Evolutionary conservation across 2,329 filamentous ascomycete species (phyloP).

Genomic region (Pleurostoma richardsiae): DNA sequence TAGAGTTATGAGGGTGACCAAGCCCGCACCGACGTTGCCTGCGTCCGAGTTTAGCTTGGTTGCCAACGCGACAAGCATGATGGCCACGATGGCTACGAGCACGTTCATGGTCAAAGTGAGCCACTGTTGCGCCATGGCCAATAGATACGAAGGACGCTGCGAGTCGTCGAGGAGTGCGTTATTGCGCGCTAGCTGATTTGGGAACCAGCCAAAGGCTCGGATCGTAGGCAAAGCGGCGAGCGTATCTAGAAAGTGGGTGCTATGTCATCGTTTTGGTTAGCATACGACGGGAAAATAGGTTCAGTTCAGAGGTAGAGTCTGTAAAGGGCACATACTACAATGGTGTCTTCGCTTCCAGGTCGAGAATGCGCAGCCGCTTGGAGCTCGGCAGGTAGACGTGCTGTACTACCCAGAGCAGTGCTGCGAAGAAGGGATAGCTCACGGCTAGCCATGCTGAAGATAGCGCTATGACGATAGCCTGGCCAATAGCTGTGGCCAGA

Average conservation of each 20-base stretch:
- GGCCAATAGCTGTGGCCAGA: background rate
- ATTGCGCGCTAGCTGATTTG: conserved; percentile 22
- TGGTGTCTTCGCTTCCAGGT: conserved; percentile 36
- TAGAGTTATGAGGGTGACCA: conserved; percentile 24
- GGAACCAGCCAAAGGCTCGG: conserved; percentile 38
- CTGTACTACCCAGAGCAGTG: conserved; percentile 33
- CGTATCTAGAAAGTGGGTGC: conserved; percentile 36
- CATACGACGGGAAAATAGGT: background rate
- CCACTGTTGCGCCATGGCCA: conserved; percentile 24
- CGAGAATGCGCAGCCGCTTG: conserved; percentile 37
- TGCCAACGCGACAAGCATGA: conserved; percentile 17
- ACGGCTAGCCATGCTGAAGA: conserved; percentile 5
- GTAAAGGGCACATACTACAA: conserved; percentile 22
- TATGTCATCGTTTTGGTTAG: background rate
- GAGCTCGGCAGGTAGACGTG: conserved; percentile 41
- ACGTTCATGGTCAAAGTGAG: conserved; percentile 24
- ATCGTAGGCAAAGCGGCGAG: conserved; percentile 36
- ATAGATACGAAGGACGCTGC: conserved; percentile 23
- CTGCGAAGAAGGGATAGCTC: conserved; percentile 5
- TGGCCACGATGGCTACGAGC: conserved; percentile 20
- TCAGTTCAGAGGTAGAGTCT: background rate
- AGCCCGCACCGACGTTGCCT: conserved; percentile 13
- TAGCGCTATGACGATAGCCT: conserved; percentile 4
- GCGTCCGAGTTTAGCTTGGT: conserved; percentile 14
- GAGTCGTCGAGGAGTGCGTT: conserved; percentile 18